These are phyloP conservation scores for Zea luxurians DNA, from an alignment of 176 grass and related monocot genomes.

Conservation along the genomic window DNA sequence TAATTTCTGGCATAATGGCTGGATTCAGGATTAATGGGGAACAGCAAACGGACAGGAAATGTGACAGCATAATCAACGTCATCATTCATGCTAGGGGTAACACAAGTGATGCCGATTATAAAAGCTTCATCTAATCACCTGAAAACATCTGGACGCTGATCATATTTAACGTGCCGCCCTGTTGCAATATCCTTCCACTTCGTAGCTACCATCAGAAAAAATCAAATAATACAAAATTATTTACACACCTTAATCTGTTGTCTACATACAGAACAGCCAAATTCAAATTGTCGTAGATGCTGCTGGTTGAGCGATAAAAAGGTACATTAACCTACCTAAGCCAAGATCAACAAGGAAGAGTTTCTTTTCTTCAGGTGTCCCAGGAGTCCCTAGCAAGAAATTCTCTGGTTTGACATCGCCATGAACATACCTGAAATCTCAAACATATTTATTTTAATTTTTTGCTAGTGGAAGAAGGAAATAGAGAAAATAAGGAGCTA, in stretches of 20 bases:
- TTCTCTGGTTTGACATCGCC: conserved; percentile 99
- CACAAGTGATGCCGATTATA: conserved; percentile 31
- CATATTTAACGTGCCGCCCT: conserved; percentile 86
- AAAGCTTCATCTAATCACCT: conserved; percentile 57
- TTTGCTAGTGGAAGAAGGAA: conserved; percentile 13
- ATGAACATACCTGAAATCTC: conserved; percentile 78
- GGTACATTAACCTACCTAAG: conserved; percentile 61
- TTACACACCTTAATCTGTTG: neutral
- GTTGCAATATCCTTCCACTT: conserved; percentile 83
- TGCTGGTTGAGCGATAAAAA: neutral
- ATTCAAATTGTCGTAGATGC: conserved; percentile 8
- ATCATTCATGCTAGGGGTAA: conserved; percentile 17
- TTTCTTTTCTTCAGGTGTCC: conserved; percentile 87
- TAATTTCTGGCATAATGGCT: neutral
- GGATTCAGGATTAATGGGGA: neutral
- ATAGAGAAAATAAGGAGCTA: conserved; percentile 22
- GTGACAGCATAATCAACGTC: neutral
- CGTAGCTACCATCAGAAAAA: conserved; percentile 59
- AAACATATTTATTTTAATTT: conserved; percentile 18
- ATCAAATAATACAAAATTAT: conserved; percentile 42
- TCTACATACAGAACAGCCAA: conserved; percentile 28
- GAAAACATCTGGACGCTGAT: conserved; percentile 97
- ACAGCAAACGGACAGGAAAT: conserved; percentile 14
- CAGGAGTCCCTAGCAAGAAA: conserved; percentile 90
- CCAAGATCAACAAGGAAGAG: conserved; percentile 99